Conservation (phyloP, 495 filamentous ascomycete genomes). For the Annulohypoxylon bovei region DNA sequence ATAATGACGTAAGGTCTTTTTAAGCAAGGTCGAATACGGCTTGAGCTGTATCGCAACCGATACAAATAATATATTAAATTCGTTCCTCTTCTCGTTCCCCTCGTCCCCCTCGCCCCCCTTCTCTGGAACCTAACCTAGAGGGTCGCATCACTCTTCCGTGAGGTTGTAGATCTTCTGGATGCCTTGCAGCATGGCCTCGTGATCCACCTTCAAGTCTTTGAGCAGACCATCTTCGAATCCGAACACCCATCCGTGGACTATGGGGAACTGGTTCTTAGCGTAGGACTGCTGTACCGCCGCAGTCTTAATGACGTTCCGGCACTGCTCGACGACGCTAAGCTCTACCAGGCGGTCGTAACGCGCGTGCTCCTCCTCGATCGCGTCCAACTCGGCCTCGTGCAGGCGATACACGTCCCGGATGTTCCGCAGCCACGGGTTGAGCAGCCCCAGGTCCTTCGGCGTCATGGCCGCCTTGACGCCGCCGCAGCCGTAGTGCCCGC, state of each 20-base stretch:
- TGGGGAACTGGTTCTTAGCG: slow-evolving; percentile 60
- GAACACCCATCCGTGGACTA: slow-evolving; percentile 68
- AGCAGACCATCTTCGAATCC: slow-evolving; percentile 62
- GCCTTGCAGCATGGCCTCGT: slow-evolving; percentile 53
- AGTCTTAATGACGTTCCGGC: slow-evolving; percentile 68
- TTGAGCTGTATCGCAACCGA: neutral
- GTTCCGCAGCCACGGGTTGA: slow-evolving; percentile 71
- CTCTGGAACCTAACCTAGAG: too few relatives aligned
- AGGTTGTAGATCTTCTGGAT: slow-evolving; percentile 68
- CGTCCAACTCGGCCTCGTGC: slow-evolving; percentile 65
- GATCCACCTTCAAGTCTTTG: slow-evolving; percentile 63
- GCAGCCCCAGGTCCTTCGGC: slow-evolving; percentile 64
- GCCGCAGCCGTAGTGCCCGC: slow-evolving; percentile 72
- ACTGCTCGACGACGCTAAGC: slow-evolving; percentile 68
- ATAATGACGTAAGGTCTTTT: neutral
- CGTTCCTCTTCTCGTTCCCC: too few relatives aligned
- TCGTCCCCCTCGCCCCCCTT: too few relatives aligned
- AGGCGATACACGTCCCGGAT: slow-evolving; percentile 68
- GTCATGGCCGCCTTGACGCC: slow-evolving; percentile 71
- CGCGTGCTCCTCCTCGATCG: slow-evolving; percentile 54
- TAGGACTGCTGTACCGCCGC: slow-evolving; percentile 65
- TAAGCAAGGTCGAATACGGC: neutral
- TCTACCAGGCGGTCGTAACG: slow-evolving; percentile 67
- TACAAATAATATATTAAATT: neutral
- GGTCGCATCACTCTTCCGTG: slow-evolving; percentile 44